These are phyloP conservation scores for Pseudogymnoascus sp. DNA, from an alignment of 2,329 filamentous ascomycete species.

Conservation along the genomic window DNA sequence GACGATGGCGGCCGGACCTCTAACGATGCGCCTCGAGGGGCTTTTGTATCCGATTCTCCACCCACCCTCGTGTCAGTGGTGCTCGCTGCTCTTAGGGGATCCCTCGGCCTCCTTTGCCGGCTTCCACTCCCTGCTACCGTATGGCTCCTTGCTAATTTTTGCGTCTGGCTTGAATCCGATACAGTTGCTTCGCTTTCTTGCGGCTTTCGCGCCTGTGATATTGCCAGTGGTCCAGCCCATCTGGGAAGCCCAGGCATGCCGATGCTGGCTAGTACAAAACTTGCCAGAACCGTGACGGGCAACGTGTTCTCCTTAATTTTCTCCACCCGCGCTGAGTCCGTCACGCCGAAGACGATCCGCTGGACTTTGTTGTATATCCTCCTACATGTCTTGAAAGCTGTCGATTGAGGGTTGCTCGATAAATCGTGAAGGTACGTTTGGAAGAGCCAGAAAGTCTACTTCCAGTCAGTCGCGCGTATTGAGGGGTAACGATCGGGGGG, in stretches of 20 bases:
- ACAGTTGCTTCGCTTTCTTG: conserved; percentile 54
- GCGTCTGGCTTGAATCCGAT: conserved; percentile 44
- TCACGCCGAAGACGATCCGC: conserved; percentile 74
- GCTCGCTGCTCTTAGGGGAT: conserved; percentile 32
- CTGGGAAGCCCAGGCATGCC: conserved; percentile 67
- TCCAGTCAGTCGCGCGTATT: neutral
- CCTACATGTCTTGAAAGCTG: conserved; percentile 73
- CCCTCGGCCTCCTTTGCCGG: conserved; percentile 37
- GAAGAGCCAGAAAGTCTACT: conserved; percentile 81
- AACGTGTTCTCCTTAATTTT: conserved; percentile 76
- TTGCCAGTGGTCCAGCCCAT: conserved; percentile 71
- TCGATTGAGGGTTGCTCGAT: conserved; percentile 62
- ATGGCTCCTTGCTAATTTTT: conserved; percentile 58
- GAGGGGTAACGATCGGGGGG: conserved; percentile 2
- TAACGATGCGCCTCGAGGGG: conserved; percentile 26
- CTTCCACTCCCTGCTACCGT: conserved; percentile 51
- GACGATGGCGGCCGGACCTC: conserved; percentile 21
- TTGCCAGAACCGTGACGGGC: conserved; percentile 72
- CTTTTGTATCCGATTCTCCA: neutral
- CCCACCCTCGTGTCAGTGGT: conserved; percentile 20
- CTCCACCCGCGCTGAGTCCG: conserved; percentile 60
- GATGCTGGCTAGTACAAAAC: conserved; percentile 69
- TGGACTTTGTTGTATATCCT: conserved; percentile 84
- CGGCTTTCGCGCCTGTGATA: conserved; percentile 73
- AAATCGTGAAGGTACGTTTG: conserved; percentile 83